Conservation (phyloP, 139 green algal genomes). For the Pedinophyceae sp. region DNA sequence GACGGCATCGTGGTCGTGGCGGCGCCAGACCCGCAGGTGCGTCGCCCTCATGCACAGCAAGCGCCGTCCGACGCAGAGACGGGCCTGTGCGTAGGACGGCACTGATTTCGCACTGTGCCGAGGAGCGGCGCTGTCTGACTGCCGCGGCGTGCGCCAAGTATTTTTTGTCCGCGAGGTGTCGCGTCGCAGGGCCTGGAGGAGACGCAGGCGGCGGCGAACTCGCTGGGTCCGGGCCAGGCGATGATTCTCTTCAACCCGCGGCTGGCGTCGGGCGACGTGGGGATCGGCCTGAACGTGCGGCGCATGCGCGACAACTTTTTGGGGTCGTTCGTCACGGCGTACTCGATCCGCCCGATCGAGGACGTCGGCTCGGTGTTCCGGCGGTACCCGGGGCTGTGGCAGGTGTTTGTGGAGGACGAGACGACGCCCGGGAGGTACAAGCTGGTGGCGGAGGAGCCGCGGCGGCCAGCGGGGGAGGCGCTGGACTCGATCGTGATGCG, state of each 20-base stretch:
- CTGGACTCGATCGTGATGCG: too few relatives aligned
- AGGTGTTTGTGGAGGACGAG: constrained; percentile 47
- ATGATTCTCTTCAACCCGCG: constrained; percentile 15
- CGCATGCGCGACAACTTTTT: constrained; percentile 61
- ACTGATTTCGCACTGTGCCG: too few relatives aligned
- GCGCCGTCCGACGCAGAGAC: background rate
- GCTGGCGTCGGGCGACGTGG: constrained; percentile 58
- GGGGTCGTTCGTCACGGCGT: constrained; percentile 61
- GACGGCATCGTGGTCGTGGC: constrained; percentile 73
- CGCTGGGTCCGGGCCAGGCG: too few relatives aligned
- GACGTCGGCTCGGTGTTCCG: constrained; percentile 53
- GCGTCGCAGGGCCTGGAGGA: background rate
- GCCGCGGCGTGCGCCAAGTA: too few relatives aligned
- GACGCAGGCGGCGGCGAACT: background rate
- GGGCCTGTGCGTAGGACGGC: background rate
- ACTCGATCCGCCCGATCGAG: constrained; percentile 69
- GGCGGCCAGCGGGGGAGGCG: too few relatives aligned
- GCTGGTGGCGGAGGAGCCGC: background rate
- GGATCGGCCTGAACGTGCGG: constrained; percentile 78
- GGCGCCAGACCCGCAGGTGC: constrained; percentile 52
- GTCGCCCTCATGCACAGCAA: background rate
- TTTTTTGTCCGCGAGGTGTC: too few relatives aligned
- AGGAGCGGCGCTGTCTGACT: too few relatives aligned
- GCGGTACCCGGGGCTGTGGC: constrained; percentile 64
- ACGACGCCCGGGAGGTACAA: constrained; percentile 7